phyloP scores from a whole-genome alignment of 176 grass and related monocot species.

The Alopecurus myosuroides region DNA sequence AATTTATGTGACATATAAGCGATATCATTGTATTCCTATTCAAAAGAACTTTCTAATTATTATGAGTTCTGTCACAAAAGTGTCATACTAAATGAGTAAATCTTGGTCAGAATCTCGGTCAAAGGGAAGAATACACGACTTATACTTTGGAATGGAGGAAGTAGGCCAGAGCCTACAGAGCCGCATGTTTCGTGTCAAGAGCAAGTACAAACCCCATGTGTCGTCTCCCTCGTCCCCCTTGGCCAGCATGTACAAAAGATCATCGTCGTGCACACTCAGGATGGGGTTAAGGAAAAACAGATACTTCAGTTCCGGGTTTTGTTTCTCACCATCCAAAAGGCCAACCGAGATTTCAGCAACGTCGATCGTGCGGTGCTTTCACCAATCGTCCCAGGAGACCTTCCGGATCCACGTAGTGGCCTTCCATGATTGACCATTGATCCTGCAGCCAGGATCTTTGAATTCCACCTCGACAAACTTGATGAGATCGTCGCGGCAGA shows the following conservation, averaged over 20 bases:
- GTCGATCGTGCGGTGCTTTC: neutral
- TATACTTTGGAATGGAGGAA: no score
- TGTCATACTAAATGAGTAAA: no score
- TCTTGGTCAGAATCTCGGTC: no score
- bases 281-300: neutral
- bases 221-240: neutral
- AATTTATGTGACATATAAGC: no score
- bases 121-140: no score
- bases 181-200: neutral
- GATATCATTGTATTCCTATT: no score
- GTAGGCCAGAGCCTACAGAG: neutral
- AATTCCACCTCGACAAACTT: neutral
- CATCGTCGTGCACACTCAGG: neutral
- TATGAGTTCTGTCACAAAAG: no score
- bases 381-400: neutral
- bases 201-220: neutral
- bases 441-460: neutral
- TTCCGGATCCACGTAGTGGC: neutral
- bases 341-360: neutral
- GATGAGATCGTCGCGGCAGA: neutral
- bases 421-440: neutral
- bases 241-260: neutral
- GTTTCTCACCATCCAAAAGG: neutral
- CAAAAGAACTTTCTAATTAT: no score
- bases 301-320: neutral